Evolutionary conservation across 192 early-diverging fungal species (phyloP), one percentile per base, ranked within the genome.

Genomic region (Pilaira anomala): DNA sequence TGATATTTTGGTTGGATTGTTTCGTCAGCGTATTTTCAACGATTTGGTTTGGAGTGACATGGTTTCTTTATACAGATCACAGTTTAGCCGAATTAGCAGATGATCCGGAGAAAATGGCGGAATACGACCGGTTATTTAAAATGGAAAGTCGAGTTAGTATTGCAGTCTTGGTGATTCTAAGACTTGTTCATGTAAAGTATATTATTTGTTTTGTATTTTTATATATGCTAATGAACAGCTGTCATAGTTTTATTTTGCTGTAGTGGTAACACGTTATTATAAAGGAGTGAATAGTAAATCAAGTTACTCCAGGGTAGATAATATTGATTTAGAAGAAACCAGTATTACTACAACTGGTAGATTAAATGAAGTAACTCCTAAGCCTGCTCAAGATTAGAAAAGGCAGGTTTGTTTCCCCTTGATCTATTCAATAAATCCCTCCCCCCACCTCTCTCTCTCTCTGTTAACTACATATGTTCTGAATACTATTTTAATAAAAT

Each of bases 11-110:
- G 74, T 29, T 62, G 12, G 74, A 76, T 58, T 65, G 69, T 22
- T 36, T 71, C 12, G 24, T 71, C 0, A 71, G 65, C 52, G 45
- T 62, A 2, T 53, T 62, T 24, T 42, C 62, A 7, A 67, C 74
- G 11, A 55, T 53, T 2, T 51, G 61, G 46, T 71, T 76, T 46
- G 61, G 68, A 0, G 12, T 68, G 14, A 42, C 54, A 16, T 76
- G 74, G 74, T 76, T 63, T 49, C 53, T 62, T 18, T 70, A 62
- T 33, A 76, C 74, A 19, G 74, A 76, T 39, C 74, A 71, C 13
- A 66, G 68, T 51, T 21, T 67, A 16, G 42, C 62, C 16, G 66
- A 55, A 22, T 29, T 48, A 7, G 69, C 58, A 9, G 52, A 56
- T 3, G 62, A 68, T 46, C 52, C 60, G 1, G 40, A 13, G 1